Conservation (phyloP, 73 alveolate species). For the Paramecium biaurelia region DNA sequence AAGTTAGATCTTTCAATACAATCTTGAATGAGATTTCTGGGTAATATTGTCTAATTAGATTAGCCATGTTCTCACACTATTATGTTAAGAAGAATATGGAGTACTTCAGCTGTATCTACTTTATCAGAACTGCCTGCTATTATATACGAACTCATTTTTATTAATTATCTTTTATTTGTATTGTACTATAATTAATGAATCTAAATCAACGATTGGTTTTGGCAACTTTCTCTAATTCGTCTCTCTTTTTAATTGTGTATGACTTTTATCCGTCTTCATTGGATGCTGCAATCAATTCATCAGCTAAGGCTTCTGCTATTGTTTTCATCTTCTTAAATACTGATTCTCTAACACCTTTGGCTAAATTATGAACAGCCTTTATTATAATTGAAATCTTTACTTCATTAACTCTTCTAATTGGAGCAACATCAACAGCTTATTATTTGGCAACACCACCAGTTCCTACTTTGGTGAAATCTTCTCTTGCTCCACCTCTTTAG, state of each 20-base stretch:
- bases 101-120: constrained; percentile 38
- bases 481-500: constrained; percentile 98
- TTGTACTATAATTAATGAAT: not conserved
- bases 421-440: constrained; percentile 99
- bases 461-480: constrained; percentile 99
- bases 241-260: constrained; percentile 98
- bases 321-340: constrained; percentile 98
- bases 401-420: constrained; percentile 98
- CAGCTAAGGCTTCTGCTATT: constrained; percentile 98
- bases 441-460: constrained; percentile 99
- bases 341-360: constrained; percentile 96
- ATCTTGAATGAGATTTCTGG: constrained; percentile 47
- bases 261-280: constrained; percentile 89
- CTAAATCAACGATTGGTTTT: constrained; percentile 93
- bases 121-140: constrained; percentile 44
- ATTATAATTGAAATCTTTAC: not conserved
- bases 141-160: constrained; percentile 32
- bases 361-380: constrained; percentile 92
- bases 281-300: constrained; percentile 96
- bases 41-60: not conserved
- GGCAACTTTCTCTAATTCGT: constrained; percentile 97
- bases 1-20: constrained; percentile 36
- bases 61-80: constrained; percentile 28
- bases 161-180: not conserved
- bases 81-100: not conserved